Evolutionary conservation across 2,329 filamentous ascomycete genomes (phyloP), one percentile per base, ranked within the genome.

Genomic region (Colletotrichum nymphaeae): DNA sequence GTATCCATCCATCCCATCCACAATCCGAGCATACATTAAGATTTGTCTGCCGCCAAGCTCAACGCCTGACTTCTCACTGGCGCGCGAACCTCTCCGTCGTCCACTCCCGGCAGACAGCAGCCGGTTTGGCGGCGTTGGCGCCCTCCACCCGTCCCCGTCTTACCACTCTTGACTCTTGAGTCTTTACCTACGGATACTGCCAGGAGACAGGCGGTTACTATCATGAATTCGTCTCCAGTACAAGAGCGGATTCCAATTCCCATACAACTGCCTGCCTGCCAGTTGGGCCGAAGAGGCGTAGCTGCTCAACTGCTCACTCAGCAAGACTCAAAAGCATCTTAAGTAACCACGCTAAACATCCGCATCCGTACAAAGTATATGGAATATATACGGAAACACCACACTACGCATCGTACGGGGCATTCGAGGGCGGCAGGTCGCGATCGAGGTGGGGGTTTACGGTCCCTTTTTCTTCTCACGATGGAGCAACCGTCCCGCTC

Each of bases 71-170:
- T 35, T 63, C n/a, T 74, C 28, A 72, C 62, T 72, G 72, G 72
- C 35, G 57, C 52, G 62, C 57, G 57, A 59, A 8, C 46, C 22
- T 64, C 60, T 53, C 70, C 59, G 60, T 42, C 60, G 60, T 56
- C 67, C 67, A 72, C 70, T 73, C 56, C 67, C 70, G 68, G 72
- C 67, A 74, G 68, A 63, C 49, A 59, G 56, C 67, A 72, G 68
- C 72, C 69, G 72, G 63, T 74, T 72, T 72, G 69, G 58, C 70
- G 70, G 60, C 60, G 46, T 73, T 60, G 70, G 53, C 66, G 60
- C 7, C 42, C 46, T 46, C 24, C 55, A 30, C 11, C 16, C n/a
- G 16, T 26, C 60, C 42, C 60, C 22, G 52, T 24, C 46, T 35
- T 35, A 35, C 32, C 11, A 35, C 32, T 35, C 11, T 22, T 53